Evolutionary conservation across 257 asterid genomes (phyloP).

Genomic region (Scutellaria barbata): DNA sequence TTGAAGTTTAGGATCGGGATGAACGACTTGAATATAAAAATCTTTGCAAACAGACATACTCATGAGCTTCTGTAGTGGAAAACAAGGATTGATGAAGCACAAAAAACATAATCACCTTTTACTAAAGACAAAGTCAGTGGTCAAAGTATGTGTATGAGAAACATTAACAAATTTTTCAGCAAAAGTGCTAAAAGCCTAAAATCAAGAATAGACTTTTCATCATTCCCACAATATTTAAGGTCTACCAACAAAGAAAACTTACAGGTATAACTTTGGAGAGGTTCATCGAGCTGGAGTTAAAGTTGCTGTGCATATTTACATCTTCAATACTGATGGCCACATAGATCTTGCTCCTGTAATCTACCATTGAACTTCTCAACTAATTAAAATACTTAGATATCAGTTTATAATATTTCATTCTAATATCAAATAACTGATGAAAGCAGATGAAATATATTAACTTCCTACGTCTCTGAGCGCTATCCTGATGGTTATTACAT

Average conservation of each 20-base stretch:
- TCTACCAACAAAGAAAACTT: not conserved
- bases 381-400: not conserved
- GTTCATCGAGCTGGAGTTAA: constrained; percentile 2
- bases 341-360: not conserved
- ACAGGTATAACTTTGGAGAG: not conserved
- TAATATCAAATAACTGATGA: constrained; percentile 14
- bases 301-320: not conserved
- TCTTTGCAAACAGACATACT: not conserved
- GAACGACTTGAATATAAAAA: constrained; percentile 8
- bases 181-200: constrained; percentile 2
- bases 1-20: constrained; percentile 10
- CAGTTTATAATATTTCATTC: not conserved
- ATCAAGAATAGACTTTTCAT: not conserved
- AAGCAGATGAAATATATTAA: constrained; percentile 13
- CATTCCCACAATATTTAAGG: not conserved
- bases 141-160: not conserved
- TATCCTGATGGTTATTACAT: constrained; percentile 17
- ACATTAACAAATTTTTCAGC: constrained; percentile 1
- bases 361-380: not conserved
- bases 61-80: constrained; percentile 12
- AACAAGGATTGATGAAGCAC: not conserved
- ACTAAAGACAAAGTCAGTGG: not conserved
- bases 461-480: too few relatives aligned
- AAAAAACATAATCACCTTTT: not conserved
- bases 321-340: not conserved